phyloP scores from a whole-genome alignment of 768 basidiomycete species.

The Naganishia kalamii region DNA sequence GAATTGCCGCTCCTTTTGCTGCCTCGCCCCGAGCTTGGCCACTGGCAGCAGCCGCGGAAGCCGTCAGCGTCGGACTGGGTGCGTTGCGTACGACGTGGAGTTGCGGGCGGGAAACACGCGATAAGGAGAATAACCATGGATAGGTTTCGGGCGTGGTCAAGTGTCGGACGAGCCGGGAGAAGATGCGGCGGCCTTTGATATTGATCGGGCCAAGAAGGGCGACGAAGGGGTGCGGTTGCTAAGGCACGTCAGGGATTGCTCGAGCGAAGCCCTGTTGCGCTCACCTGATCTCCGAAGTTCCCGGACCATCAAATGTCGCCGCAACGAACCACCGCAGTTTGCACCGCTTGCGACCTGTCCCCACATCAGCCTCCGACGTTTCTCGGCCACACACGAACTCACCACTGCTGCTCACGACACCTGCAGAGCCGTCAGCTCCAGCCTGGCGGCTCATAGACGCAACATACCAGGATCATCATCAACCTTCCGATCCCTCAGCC shows the following conservation, averaged over 20 bases:
- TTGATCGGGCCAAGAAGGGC: constrained; percentile 73
- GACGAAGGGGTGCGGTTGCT: constrained; percentile 93
- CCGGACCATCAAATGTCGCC: constrained; percentile 75
- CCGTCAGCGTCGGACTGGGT: constrained; percentile 51
- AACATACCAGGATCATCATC: constrained; percentile 55
- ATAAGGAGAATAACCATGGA: constrained; percentile 84
- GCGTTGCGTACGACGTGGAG: constrained; percentile 82
- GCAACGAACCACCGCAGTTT: constrained; percentile 59
- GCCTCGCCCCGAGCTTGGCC: constrained; percentile 39
- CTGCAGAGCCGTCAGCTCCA: constrained; percentile 28
- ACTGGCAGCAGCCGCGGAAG: constrained; percentile 51
- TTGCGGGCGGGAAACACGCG: constrained; percentile 87
- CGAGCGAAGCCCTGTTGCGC: constrained; percentile 18
- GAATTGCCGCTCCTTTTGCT: constrained; percentile 69
- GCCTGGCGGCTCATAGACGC: constrained; percentile 25
- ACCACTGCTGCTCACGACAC: constrained; percentile 25
- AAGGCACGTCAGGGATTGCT: not conserved
- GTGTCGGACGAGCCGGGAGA: constrained; percentile 80
- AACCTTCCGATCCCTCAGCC: constrained; percentile 56
- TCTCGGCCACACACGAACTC: not conserved
- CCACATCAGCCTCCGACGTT: not conserved
- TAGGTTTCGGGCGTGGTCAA: constrained; percentile 71
- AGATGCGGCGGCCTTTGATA: constrained; percentile 92
- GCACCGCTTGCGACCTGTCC: constrained; percentile 24
- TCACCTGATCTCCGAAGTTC: constrained; percentile 85